phyloP scores from a whole-genome alignment of 768 basidiomycete genomes.

The Suillus hirtellus region DNA sequence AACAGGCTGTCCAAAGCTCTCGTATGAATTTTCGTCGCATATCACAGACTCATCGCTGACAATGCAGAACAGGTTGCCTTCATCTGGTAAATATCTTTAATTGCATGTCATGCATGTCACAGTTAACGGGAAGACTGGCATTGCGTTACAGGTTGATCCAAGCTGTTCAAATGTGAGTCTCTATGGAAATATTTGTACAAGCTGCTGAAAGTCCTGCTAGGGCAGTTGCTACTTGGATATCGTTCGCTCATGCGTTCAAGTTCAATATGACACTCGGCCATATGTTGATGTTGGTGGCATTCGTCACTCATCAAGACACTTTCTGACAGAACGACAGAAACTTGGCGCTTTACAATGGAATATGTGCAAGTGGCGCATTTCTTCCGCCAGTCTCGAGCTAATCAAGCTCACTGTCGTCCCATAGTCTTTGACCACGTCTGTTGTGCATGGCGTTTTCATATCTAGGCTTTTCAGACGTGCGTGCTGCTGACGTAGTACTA shows the following conservation, averaged over 20 bases:
- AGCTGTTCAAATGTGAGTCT: background rate
- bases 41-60: background rate
- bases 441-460: background rate
- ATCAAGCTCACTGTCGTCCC: background rate
- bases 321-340: background rate
- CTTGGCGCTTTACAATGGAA: background rate
- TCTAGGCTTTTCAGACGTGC: background rate
- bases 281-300: background rate
- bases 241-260: background rate
- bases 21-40: background rate
- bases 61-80: background rate
- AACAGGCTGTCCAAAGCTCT: background rate
- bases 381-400: background rate
- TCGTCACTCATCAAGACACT: no score
- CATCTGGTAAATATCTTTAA: background rate
- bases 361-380: background rate
- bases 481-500: background rate
- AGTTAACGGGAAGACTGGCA: background rate
- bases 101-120: background rate
- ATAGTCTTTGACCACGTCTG: background rate
- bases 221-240: background rate
- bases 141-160: background rate
- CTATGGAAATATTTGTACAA: no score
- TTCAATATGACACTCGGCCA: background rate
- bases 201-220: background rate